Evolutionary conservation across 352 stramenopile species (phyloP), one percentile per base, ranked within the genome.

Genomic region (Phytophthora capsici): DNA sequence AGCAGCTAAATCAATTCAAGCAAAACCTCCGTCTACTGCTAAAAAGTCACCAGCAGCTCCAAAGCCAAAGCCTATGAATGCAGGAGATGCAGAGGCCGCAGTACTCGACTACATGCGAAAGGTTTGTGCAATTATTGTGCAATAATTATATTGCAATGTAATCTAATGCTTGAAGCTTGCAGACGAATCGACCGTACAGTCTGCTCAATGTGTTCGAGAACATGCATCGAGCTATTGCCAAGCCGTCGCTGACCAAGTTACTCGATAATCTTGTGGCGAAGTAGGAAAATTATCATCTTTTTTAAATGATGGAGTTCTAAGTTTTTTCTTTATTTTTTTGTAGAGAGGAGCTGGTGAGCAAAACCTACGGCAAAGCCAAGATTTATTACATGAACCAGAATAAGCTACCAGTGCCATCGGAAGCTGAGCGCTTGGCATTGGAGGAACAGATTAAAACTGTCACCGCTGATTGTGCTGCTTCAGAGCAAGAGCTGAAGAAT

Each of bases 181-280:
- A 93, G 85, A 90, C 75, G 1, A 94, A 94, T 64, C 80, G 86
- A 7, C 84, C 86, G 52, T 94, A 93, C 68, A 94, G 84, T 69
- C 66, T 93, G 63, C 71, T 94, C 8, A 94, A 94, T 71, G 81
- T 94, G 57, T 94, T 91, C 55, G 86, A 93, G 54, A 94, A 94
- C 59, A 69, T 94, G 70, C 86, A 94, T 52, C 77, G 80, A 19
- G 79, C 61, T 8, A 87, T 94, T 51, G 78, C 82, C 30, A 93
- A 94, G 60, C 71, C 80, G 9, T 82, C 80, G 30, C 64, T 94
- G n/a, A 88, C 81, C 16, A 91, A 88, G 68, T 69, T 91, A 36
- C 67, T 94, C 34, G 86, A 94, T 56, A 82, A 80, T 6, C 82
- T 93, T 14, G 78, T 80, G 8, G 63, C 78, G 46, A 88, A 86